These are phyloP conservation scores for Biscogniauxia mediterranea DNA, from an alignment of 2,329 filamentous ascomycete genomes.

Conservation along the genomic window DNA sequence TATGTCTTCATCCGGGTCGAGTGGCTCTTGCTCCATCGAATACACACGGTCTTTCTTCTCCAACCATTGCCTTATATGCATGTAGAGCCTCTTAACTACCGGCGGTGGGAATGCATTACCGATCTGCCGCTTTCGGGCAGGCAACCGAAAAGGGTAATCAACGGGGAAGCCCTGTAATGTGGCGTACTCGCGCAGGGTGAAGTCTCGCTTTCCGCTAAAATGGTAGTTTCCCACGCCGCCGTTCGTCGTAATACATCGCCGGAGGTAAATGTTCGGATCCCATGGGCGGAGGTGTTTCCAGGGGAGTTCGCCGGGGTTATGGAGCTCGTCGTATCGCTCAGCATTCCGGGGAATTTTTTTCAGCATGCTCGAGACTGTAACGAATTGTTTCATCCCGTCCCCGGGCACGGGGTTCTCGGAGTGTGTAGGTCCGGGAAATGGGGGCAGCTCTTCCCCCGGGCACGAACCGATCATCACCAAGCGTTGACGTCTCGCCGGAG, in stretches of 20 bases:
- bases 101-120: conserved; percentile 76
- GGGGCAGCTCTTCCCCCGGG: conserved; percentile 68
- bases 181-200: conserved; percentile 68
- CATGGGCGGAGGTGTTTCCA: conserved; percentile 38
- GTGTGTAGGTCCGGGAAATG: conserved; percentile 64
- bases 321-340: conserved; percentile 35
- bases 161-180: conserved; percentile 67
- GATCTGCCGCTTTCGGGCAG: conserved; percentile 60
- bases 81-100: conserved; percentile 49
- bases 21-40: conserved; percentile 14
- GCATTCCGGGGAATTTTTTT: conserved; percentile 28
- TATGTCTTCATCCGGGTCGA: conserved; percentile 18
- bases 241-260: conserved; percentile 62
- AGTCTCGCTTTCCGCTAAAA: conserved; percentile 59
- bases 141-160: conserved; percentile 54
- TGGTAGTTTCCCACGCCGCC: conserved; percentile 61
- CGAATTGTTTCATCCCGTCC: conserved; percentile 37
- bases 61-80: conserved; percentile 47
- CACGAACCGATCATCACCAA: conserved; percentile 59
- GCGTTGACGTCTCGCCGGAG: conserved; percentile 48
- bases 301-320: conserved; percentile 35
- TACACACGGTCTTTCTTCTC: conserved; percentile 41
- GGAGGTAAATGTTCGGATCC: conserved; percentile 46
- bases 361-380: conserved; percentile 46
- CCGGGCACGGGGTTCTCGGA: conserved; percentile 31